These are phyloP conservation scores for Yarrowia alimentaria DNA, from an alignment of 805 yeast species.

Conservation along the genomic window DNA sequence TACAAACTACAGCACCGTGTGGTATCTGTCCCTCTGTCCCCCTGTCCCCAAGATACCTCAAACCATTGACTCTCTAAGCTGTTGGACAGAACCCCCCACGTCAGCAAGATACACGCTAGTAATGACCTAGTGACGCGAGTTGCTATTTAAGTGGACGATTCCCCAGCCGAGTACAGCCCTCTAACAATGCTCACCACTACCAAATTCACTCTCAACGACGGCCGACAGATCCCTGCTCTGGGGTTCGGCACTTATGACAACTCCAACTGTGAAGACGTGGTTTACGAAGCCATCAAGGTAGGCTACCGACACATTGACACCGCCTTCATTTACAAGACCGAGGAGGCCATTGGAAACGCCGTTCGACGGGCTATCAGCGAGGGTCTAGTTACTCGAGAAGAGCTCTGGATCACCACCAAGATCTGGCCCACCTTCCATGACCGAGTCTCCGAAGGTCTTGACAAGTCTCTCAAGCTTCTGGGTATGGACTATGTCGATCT, in stretches of 20 bases:
- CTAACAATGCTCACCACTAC: conserved; percentile 1
- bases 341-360: conserved; percentile 59
- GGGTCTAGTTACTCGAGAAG: conserved; percentile 52
- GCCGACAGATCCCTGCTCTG: conserved; percentile 60
- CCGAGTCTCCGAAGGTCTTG: conserved; percentile 58
- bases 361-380: conserved; percentile 53
- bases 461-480: conserved; percentile 49
- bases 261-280: conserved; percentile 41
- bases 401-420: conserved; percentile 59
- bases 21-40: too few species aligned
- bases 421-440: conserved; percentile 68
- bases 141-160: too few species aligned
- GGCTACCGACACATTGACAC: conserved; percentile 78
- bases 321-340: conserved; percentile 68
- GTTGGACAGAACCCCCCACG: too few species aligned
- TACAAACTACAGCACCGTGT: too few species aligned
- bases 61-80: too few species aligned
- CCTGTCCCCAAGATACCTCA: too few species aligned
- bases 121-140: too few species aligned
- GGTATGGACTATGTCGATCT: conserved; percentile 62
- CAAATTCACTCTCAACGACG: conserved; percentile 49
- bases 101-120: too few species aligned
- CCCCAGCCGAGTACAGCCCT: too few species aligned
- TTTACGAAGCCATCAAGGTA: conserved; percentile 54
- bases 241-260: conserved; percentile 63